A percentile compares a stretch with the other conserved stretches of the same genome.
Conservation (phyloP, 805 yeast genomes). For the Lipomyces japonicus region DNA sequence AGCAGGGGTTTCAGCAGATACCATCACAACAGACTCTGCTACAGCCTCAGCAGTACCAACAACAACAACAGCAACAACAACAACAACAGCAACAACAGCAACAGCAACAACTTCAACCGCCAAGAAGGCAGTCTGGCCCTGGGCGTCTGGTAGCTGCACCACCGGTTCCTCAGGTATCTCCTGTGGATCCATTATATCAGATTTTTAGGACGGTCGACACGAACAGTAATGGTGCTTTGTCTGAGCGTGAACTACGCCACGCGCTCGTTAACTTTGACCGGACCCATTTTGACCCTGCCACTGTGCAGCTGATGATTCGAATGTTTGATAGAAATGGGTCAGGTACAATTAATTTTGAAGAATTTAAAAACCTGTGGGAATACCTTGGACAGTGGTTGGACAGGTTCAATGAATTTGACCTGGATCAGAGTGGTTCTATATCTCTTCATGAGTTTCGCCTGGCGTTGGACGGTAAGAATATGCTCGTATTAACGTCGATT, state of each 20-base stretch:
- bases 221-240: constrained; percentile 36
- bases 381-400: constrained; percentile 64
- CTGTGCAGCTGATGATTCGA: constrained; percentile 56
- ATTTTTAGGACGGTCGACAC: constrained; percentile 32
- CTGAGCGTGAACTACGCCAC: constrained; percentile 53
- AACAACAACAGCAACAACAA: constrained; percentile 4
- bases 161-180: constrained; percentile 10
- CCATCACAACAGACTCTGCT: constrained; percentile 4
- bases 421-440: constrained; percentile 55
- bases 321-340: constrained; percentile 53
- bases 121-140: not conserved
- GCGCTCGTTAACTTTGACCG: constrained; percentile 64
- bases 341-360: constrained; percentile 50
- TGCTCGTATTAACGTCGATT: not conserved
- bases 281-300: constrained; percentile 56
- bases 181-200: constrained; percentile 9
- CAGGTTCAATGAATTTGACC: constrained; percentile 58
- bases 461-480: constrained; percentile 44
- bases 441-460: constrained; percentile 62
- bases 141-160: constrained; percentile 12
- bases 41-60: constrained; percentile 1
- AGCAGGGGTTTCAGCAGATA: constrained; percentile 1
- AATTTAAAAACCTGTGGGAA: constrained; percentile 62
- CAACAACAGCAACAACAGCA: constrained; percentile 3
- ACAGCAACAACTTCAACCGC: constrained; percentile 4